These are phyloP conservation scores for Maudiozyma barnettii DNA, from an alignment of 805 yeast species.

Conservation along the genomic window DNA sequence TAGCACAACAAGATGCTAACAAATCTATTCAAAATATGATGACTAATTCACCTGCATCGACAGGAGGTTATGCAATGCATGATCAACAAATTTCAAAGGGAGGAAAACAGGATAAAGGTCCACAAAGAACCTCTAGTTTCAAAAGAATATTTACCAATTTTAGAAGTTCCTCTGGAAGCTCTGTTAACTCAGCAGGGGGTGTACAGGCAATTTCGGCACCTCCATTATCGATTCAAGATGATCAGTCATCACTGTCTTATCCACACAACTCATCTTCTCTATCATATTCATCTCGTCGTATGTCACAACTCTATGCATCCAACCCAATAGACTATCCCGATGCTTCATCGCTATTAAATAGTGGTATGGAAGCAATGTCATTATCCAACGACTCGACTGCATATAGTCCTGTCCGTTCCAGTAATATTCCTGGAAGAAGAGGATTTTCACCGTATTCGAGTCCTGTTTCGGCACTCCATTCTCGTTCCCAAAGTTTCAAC, in stretches of 20 bases:
- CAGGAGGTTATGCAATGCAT: conserved; percentile 6
- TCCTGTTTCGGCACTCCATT: neutral
- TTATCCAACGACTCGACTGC: conserved; percentile 1
- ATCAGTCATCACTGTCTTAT: conserved; percentile 2
- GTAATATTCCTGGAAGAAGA: neutral
- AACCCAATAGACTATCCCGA: conserved; percentile 21
- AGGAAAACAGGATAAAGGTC: neutral
- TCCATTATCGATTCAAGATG: conserved; percentile 1
- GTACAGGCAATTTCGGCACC: conserved; percentile 6
- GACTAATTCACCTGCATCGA: conserved; percentile 7
- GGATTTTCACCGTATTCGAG: neutral
- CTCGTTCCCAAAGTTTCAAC: neutral
- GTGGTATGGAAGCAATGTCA: conserved; percentile 1
- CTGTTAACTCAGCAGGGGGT: conserved; percentile 5
- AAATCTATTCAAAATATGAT: conserved; percentile 19
- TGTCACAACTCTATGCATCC: neutral
- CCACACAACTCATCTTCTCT: conserved; percentile 5
- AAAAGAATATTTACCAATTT: conserved; percentile 12
- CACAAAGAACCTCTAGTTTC: conserved; percentile 17
- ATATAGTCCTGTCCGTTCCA: neutral
- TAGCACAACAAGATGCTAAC: conserved; percentile 12
- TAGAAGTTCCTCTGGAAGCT: conserved; percentile 3
- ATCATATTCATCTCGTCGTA: neutral
- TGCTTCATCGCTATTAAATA: conserved; percentile 14
- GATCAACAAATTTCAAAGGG: conserved; percentile 11